Percentiles rank a stretch among this genome's conserved stretches.
These are phyloP conservation scores for Clarireedia hainanense DNA, from an alignment of 2,329 filamentous ascomycete genomes.

Conservation along the genomic window DNA sequence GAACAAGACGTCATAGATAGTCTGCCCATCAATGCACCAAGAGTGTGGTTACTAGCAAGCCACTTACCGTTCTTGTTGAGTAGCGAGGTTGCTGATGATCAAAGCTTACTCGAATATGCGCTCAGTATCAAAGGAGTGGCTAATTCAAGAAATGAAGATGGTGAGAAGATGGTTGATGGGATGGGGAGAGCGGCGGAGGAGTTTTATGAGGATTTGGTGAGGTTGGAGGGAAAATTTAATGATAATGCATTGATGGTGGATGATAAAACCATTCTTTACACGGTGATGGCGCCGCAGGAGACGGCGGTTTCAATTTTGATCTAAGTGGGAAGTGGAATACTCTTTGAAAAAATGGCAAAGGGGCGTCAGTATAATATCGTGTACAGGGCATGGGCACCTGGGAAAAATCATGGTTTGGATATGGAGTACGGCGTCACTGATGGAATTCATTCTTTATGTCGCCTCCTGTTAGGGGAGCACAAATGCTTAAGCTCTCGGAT, in stretches of 20 bases:
- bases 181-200: background rate
- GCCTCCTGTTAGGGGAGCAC: no score
- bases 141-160: background rate
- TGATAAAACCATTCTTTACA: slow-evolving; percentile 1
- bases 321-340: background rate
- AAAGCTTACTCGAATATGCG: slow-evolving; percentile 2
- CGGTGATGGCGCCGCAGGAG: slow-evolving; percentile 1
- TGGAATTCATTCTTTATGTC: no score
- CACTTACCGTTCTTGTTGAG: slow-evolving; percentile 1
- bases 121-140: background rate
- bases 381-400: no score
- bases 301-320: slow-evolving; percentile 7
- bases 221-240: background rate
- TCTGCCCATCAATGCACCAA: background rate
- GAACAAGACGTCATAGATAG: background rate
- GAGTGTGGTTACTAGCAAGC: background rate
- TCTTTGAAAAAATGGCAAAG: background rate
- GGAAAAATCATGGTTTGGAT: no score
- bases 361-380: background rate
- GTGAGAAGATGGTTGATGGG: background rate
- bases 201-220: slow-evolving; percentile 6
- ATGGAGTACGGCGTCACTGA: no score
- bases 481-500: no score
- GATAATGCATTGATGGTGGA: background rate
- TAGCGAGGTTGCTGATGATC: background rate